These are phyloP conservation scores for Metschnikowia bowlesiae DNA, from an alignment of 805 yeast species.

Conservation along the genomic window DNA sequence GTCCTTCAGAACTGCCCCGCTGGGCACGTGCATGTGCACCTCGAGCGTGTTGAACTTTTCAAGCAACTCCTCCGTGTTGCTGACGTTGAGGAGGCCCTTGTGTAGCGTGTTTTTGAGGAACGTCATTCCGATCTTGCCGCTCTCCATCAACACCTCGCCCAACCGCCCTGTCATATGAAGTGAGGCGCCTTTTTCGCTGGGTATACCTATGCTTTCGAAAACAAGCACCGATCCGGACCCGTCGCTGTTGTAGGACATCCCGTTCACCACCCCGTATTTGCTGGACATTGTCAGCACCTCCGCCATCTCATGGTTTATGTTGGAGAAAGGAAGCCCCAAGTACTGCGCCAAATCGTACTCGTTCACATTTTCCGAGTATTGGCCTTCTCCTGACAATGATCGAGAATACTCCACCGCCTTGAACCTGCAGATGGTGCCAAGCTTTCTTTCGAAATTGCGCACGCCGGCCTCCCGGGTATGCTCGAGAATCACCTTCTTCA, in stretches of 20 bases:
- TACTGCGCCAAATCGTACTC: slow-evolving; percentile 59
- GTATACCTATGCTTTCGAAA: slow-evolving; percentile 73
- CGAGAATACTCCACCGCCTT: slow-evolving; percentile 70
- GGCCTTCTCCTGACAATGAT: slow-evolving; percentile 14
- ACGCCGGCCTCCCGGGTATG: slow-evolving; percentile 89
- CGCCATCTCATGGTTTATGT: slow-evolving; percentile 28
- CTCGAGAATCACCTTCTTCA: slow-evolving; percentile 57
- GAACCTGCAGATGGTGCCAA: slow-evolving; percentile 74
- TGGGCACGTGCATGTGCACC: slow-evolving; percentile 50
- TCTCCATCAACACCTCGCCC: slow-evolving; percentile 77
- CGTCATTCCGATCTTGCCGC: slow-evolving; percentile 73
- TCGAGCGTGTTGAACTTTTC: slow-evolving; percentile 50
- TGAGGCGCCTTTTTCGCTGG: slow-evolving; percentile 32
- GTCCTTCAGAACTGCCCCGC: slow-evolving; percentile 45
- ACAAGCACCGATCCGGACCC: slow-evolving; percentile 81
- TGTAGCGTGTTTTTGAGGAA: slow-evolving; percentile 58
- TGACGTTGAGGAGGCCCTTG: slow-evolving; percentile 29
- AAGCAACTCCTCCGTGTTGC: slow-evolving; percentile 28
- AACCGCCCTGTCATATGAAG: slow-evolving; percentile 74
- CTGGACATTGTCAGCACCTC: slow-evolving; percentile 45
- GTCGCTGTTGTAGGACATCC: slow-evolving; percentile 79
- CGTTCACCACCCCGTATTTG: slow-evolving; percentile 74
- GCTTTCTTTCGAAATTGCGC: slow-evolving; percentile 67
- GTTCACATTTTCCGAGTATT: slow-evolving; percentile 40
- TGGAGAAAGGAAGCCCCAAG: slow-evolving; percentile 60